Base-by-base conservation (phyloP, 116 monocot genomes). In the Cymodocea nodosa region DNA sequence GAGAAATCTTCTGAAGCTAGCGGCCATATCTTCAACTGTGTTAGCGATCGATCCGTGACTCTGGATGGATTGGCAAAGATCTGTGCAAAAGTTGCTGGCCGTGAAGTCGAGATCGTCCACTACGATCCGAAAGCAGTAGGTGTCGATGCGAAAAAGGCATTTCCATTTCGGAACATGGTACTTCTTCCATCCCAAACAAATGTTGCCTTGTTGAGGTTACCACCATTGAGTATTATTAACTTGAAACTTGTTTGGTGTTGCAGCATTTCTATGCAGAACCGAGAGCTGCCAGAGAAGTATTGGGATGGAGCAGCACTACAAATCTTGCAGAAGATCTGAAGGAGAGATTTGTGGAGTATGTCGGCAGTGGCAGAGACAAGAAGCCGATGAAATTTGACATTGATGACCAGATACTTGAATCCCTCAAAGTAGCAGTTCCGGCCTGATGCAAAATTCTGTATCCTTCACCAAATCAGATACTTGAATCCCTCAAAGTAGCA, bases 201-300 rank as follows among this genome's bases (percentile, higher is more conserved):
- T 62, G 23, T 35, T 58, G 13, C 4, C 15, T 23, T 20, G 23
- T 57, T 57, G 19, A 12, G 23, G 15, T 10, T 62, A 36, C 36
- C 35, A 62, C n/a, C 5, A 9, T 24, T 35, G 62, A 37, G 15
- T 22, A 62, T 6, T 35, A 25, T 17, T 39, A 6, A 62, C 19
- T 59, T 59, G 13, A 4, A 49, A 20, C 49, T 48, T 36, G 56
- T 56, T 15, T 61, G 44, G 44, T 51, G 13, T 20, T 77, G 79
- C 81, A 95, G 95, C 95, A 95, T 36, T 95, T 95, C 67, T 95
- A 95, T 51, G 85, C 95, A 11, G 95, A 95, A 72, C 95, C 95
- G 17, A 81, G 95, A 78, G 91, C 83, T 23, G 90, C 95, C 8
- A 95, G 87, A 60, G 77, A 85, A 74, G 51, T 64, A 51, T 64